Evolutionary conservation across 139 green algal species (phyloP), one percentile per base, ranked within the genome.

Genomic region (Penium margaritaceum): DNA sequence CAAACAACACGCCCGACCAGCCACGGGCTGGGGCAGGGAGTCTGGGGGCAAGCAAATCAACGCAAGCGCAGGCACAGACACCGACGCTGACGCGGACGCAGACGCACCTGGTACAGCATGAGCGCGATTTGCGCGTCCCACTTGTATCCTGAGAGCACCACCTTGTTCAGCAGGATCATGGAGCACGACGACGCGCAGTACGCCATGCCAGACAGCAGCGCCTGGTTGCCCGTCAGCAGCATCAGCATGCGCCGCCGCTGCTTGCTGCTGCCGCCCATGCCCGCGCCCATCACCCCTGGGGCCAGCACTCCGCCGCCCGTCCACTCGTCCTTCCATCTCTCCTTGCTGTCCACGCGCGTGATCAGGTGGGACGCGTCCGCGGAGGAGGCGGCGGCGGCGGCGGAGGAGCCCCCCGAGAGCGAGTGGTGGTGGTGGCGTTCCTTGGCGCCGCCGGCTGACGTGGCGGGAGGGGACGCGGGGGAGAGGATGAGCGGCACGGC

Each of bases 161-260:
- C 24, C 35, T 78, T 78, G 14, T 78, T 78, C 1, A 78, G 63
- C 3, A 78, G 64, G 39, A 78, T 78, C 71, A 78, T 78, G 47
- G 30, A 70, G 61, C 70, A 77, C 60, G 70, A 77, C 61, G 61
- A 61, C n/a, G 43, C 29, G 61, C 70, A 77, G 70, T 77, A 77
- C 33, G 32, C 33, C 55, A 75, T 46, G 51, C 67, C 67, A 5
- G 67, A 67, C 44, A 75, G 9, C 29, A 71, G 30, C 24, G 63
- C 63, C 55, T 65, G 55, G 19, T 27, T 44, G 24, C 61, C 61
- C 51, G 51, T 24, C 51, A 60, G 24, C 51, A 33, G 51, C 24
- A 60, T 33, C 51, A n/a, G 51, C 51, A n/a, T n/a, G 24, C 24
- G 30, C 51, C 51, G 51, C 51, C 51, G 51, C 51, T 24, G 24